Base-by-base conservation (phyloP, 495 filamentous ascomycete genomes). In the Neurospora sp. region DNA sequence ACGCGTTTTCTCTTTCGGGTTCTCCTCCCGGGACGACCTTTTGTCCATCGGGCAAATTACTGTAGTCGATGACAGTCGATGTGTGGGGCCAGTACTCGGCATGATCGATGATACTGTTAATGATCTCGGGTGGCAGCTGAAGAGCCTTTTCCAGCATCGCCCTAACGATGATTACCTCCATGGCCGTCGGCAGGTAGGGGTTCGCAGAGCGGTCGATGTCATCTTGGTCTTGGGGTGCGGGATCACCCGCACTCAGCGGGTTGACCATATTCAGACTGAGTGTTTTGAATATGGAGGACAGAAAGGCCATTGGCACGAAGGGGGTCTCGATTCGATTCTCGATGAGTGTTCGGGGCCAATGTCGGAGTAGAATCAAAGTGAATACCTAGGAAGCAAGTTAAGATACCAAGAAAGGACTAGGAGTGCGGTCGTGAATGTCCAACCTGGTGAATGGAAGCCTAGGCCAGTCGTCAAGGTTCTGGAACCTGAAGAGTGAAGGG, bases 81-180 rank as follows among this genome's bases (percentile, higher is more conserved):
- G 84, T 83, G 71, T 86, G 84, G 0, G 87, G 86, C 91, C 91
- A 94, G 76, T 93, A 93, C 79, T 92, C 91, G 27, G 91, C 91
- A 46, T 81, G 78, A 76, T 93, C 91, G 70, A 92, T 76, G 41
- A 94, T 88, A 69, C 83, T 79, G 79, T 93, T 90, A n/a, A 92
- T 77, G 27, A 94, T 76, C 73, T 94, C 91, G 2, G 81, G 73
- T 0, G 91, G 91, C 0, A 93, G 79, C 2, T 77, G 73, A 41
- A 83, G 77, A 9, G 76, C 72, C 53, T 83, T 77, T 40, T 39
- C 72, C 9, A 87, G 75, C 74, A 87, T 84, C 8, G 76, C 71
- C 74, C 84, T 87, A 42, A 85, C 82, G 27, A 83, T 71, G 8
- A 85, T 40, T 18, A 88, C 83, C 75, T 89, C 85, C 14, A 76